Evolutionary conservation across 352 stramenopile species (phyloP).

Genomic region (Pythium sp.): DNA sequence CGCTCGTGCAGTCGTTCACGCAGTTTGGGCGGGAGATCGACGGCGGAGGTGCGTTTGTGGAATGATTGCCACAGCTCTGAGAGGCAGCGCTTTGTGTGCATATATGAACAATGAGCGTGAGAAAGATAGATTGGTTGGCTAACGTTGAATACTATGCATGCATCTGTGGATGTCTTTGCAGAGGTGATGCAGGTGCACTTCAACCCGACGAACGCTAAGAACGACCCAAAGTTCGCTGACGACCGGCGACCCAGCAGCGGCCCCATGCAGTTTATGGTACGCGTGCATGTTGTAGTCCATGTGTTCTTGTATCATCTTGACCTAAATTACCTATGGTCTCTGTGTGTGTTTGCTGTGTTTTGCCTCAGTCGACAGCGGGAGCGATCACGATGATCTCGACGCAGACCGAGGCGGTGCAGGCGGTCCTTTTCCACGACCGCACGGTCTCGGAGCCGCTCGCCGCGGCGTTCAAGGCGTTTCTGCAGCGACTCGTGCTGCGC

Average conservation of each 20-base stretch:
- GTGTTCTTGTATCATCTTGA: background rate
- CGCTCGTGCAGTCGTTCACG: slow-evolving; percentile 79
- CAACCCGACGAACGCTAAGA: slow-evolving; percentile 29
- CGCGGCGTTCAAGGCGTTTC: slow-evolving; percentile 48
- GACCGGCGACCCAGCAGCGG: slow-evolving; percentile 16
- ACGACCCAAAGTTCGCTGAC: slow-evolving; percentile 19
- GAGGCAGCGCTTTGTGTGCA: too few species aligned
- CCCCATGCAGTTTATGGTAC: slow-evolving; percentile 23
- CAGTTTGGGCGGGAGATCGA: slow-evolving; percentile 87
- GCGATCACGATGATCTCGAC: slow-evolving; percentile 77
- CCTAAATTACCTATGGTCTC: background rate
- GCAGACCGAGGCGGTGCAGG: slow-evolving; percentile 56
- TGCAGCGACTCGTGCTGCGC: slow-evolving; percentile 47
- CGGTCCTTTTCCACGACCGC: slow-evolving; percentile 77
- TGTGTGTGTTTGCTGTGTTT: background rate
- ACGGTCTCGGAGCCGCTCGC: slow-evolving; percentile 44
- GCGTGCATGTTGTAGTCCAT: background rate
- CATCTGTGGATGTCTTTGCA: slow-evolving; percentile 10
- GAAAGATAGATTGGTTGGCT: too few species aligned
- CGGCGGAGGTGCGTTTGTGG: slow-evolving; percentile 43
- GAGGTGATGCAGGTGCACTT: slow-evolving; percentile 75
- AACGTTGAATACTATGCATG: background rate
- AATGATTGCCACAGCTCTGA: too few species aligned
- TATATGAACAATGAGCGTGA: too few species aligned
- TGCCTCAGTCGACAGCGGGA: slow-evolving; percentile 28